A percentile compares a stretch with the other conserved stretches of the same genome.
phyloP scores from a whole-genome alignment of 1,284 basidiomycete genomes.

The Ceratobasidium theobromae region DNA sequence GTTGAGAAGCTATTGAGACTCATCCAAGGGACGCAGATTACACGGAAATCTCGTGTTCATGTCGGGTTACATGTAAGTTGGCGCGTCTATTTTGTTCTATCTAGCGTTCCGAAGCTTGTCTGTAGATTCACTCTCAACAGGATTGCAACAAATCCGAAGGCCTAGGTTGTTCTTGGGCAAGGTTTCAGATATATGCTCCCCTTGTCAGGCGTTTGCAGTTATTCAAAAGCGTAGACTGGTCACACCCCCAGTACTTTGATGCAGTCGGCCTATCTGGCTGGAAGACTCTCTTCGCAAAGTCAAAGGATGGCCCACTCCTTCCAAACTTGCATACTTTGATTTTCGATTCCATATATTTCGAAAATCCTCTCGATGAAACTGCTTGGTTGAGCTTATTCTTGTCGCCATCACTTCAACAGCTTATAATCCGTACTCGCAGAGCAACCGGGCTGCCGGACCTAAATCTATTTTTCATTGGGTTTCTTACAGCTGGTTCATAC shows the following conservation, averaged over 20 bases:
- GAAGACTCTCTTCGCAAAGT: neutral
- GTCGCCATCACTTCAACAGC: neutral
- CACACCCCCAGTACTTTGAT: neutral
- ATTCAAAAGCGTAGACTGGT: neutral
- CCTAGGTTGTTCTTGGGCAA: neutral
- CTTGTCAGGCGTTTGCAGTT: neutral
- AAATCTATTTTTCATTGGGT: no score
- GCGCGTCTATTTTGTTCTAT: neutral
- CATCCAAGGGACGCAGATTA: no score
- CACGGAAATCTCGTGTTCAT: no score
- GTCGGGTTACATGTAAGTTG: no score
- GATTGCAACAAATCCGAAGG: neutral
- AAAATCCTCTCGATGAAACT: neutral
- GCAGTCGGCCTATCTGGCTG: neutral
- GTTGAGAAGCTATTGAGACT: neutral
- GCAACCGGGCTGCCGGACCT: no score
- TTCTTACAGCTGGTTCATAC: no score
- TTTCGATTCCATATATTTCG: neutral
- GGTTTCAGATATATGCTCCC: neutral
- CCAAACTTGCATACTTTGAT: slow-evolving; percentile 6
- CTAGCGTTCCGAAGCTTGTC: neutral
- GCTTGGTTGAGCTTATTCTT: neutral
- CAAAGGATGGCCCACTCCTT: neutral
- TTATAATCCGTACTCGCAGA: neutral
- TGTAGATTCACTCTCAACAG: neutral